phyloP scores from a whole-genome alignment of 345 rosid genomes.

The Hibiscus tridactylites region DNA sequence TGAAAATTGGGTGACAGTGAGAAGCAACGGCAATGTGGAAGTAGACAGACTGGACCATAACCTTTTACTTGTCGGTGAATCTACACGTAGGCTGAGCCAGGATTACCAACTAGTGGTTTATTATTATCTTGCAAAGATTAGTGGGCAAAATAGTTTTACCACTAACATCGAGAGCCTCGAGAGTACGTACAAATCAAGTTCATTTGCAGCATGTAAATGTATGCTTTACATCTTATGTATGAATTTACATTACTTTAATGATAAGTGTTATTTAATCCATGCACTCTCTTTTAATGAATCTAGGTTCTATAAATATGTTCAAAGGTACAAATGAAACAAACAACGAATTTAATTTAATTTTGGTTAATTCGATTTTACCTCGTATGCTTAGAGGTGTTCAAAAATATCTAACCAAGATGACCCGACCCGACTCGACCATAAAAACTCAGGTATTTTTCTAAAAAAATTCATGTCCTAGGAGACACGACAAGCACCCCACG shows the following conservation, averaged over 20 bases:
- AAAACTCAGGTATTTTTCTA: no score
- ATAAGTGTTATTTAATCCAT: background rate
- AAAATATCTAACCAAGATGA: no score
- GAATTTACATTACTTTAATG: background rate
- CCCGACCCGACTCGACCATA: no score
- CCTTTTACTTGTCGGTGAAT: background rate
- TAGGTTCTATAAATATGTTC: background rate
- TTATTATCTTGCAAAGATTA: background rate
- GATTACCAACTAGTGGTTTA: background rate
- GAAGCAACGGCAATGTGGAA: constrained; percentile 20
- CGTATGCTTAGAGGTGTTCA: no score
- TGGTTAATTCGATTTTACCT: no score
- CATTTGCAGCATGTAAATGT: background rate
- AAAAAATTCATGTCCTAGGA: no score
- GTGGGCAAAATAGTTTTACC: background rate
- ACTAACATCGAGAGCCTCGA: background rate
- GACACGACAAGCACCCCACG: no score
- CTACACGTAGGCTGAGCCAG: background rate
- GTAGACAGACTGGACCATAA: background rate
- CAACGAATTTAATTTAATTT: no score
- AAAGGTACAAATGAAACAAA: no score
- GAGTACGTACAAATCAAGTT: background rate
- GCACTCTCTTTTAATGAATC: background rate
- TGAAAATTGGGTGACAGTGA: constrained; percentile 41
- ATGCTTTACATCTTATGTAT: background rate